Evolutionary conservation across 345 rosid species (phyloP).

Genomic region (Gossypium anomalum): DNA sequence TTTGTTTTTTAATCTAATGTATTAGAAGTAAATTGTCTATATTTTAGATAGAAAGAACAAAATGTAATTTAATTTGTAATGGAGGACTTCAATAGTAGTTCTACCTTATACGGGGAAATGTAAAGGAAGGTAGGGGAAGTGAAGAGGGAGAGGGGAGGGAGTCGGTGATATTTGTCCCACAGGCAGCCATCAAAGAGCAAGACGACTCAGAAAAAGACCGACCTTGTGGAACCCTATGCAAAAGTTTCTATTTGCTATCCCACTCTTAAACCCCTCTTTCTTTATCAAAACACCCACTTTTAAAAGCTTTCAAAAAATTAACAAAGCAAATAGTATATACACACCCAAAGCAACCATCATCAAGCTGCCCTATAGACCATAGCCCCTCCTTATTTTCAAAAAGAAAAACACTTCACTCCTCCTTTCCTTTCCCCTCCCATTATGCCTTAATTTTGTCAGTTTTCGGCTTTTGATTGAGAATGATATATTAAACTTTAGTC

Average conservation of each 20-base stretch:
- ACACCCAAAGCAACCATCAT: background rate
- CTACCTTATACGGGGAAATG: no score
- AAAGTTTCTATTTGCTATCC: constrained; percentile 29
- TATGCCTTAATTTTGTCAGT: constrained; percentile 42
- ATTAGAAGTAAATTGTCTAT: no score
- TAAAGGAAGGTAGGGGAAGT: background rate
- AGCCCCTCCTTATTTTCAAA: constrained; percentile 13
- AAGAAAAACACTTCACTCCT: background rate
- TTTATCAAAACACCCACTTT: constrained; percentile 6
- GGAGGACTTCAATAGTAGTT: no score
- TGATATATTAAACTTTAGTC: constrained; percentile 28
- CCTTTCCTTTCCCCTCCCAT: constrained; percentile 17
- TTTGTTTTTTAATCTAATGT: no score
- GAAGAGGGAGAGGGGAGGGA: background rate
- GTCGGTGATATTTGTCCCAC: constrained; percentile 63
- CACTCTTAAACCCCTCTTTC: constrained; percentile 6
- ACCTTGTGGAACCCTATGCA: constrained; percentile 65
- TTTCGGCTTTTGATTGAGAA: constrained; percentile 29
- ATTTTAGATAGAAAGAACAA: no score
- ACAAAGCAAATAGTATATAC: background rate
- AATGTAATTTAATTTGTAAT: no score
- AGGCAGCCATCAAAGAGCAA: constrained; percentile 52
- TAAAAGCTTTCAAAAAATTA: constrained; percentile 1
- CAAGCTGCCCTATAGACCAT: background rate
- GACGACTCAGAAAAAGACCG: constrained; percentile 51